phyloP scores from a whole-genome alignment of 441 rosid genomes.

The Populus hybrid region DNA sequence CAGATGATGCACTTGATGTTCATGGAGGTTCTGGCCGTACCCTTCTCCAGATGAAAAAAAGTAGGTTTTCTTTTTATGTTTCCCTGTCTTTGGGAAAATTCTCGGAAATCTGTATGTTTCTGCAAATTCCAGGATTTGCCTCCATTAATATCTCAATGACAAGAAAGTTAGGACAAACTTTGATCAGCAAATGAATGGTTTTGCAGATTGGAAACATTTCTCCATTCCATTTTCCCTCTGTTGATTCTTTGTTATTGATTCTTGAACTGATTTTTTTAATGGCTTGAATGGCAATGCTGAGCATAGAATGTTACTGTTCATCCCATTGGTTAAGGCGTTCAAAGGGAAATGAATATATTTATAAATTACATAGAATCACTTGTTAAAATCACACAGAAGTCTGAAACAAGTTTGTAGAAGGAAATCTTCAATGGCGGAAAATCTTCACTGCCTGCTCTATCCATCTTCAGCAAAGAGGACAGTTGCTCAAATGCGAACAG shows the following conservation, averaged over 20 bases:
- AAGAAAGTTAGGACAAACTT: background rate
- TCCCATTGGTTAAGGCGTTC: too few relatives aligned
- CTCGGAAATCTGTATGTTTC: background rate
- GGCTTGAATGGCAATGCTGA: background rate
- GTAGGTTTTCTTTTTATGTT: slow-evolving; percentile 22
- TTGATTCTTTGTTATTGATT: background rate
- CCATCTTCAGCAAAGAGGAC: slow-evolving; percentile 84
- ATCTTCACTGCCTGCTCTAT: slow-evolving; percentile 82
- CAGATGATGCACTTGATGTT: slow-evolving; percentile 46
- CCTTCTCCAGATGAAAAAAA: slow-evolving; percentile 54
- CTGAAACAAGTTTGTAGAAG: background rate
- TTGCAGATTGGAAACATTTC: background rate
- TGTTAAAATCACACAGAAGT: background rate
- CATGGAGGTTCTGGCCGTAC: slow-evolving; percentile 39
- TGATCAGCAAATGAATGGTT: background rate
- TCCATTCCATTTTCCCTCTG: background rate
- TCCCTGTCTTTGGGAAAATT: background rate
- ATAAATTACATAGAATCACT: too few relatives aligned
- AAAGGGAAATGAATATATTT: background rate
- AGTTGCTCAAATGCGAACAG: slow-evolving; percentile 61
- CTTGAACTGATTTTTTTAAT: background rate
- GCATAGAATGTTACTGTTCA: background rate
- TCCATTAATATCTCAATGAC: background rate
- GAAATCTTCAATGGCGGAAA: slow-evolving; percentile 57
- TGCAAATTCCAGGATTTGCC: background rate